These are phyloP conservation scores for Groenewaldozyma tartarivorans DNA, from an alignment of 805 yeast species.

Conservation along the genomic window DNA sequence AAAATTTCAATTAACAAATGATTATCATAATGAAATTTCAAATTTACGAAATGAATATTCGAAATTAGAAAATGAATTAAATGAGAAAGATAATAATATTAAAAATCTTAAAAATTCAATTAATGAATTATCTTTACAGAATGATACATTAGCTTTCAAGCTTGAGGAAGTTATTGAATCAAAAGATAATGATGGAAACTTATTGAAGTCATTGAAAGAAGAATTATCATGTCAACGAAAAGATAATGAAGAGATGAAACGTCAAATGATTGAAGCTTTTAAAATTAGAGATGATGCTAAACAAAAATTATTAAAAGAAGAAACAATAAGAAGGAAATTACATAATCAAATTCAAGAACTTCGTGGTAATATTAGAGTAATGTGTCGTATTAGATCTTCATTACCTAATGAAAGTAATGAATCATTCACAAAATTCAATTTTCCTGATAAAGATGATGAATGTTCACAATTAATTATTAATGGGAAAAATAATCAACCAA, in stretches of 20 bases:
- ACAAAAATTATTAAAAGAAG: constrained; percentile 38
- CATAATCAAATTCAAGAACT: constrained; percentile 76
- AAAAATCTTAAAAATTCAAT: too few species aligned
- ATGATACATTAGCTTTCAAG: too few species aligned
- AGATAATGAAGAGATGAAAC: constrained; percentile 16
- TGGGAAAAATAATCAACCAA: constrained; percentile 17
- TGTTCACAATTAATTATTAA: constrained; percentile 18
- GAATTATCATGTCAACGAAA: too few species aligned
- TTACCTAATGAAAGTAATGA: constrained; percentile 15
- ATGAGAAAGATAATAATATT: too few species aligned
- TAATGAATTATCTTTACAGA: too few species aligned
- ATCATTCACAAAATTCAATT: constrained; percentile 25
- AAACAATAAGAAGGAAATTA: constrained; percentile 46
- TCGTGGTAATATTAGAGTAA: constrained; percentile 87
- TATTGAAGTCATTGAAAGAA: too few species aligned
- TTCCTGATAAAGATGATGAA: constrained; percentile 23
- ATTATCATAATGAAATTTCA: too few species aligned
- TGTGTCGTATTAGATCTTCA: constrained; percentile 73
- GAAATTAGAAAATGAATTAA: too few species aligned
- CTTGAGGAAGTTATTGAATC: too few species aligned
- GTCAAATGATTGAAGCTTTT: constrained; percentile 21
- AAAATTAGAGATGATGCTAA: constrained; percentile 26
- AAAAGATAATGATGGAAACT: too few species aligned
- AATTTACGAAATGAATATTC: too few species aligned
- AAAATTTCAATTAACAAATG: too few species aligned